Evolutionary conservation across 352 stramenopile genomes (phyloP).

Genomic region (Phytopythium delawarense): DNA sequence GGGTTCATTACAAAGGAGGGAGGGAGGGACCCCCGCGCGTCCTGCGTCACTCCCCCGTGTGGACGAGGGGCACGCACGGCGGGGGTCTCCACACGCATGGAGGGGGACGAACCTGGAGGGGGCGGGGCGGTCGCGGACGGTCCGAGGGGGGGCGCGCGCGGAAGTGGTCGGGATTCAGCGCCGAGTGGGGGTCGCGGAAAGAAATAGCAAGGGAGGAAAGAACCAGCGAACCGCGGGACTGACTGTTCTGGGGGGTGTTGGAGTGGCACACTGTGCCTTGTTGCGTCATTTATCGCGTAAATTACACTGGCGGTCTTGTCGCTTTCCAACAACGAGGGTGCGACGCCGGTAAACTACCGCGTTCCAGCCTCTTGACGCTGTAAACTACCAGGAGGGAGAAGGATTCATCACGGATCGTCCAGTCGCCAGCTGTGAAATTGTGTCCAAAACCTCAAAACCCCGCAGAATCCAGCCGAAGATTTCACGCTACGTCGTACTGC

Average conservation of each 20-base stretch:
- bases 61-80: too few species aligned
- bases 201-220: not conserved
- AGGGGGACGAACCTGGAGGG: too few species aligned
- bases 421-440: not conserved
- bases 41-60: too few species aligned
- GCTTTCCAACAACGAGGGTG: not conserved
- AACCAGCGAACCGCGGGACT: not conserved
- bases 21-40: too few species aligned
- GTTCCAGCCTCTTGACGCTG: not conserved
- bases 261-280: not conserved
- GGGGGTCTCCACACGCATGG: too few species aligned
- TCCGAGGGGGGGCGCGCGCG: not conserved
- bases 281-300: constrained; percentile 1
- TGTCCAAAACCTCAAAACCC: not conserved
- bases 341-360: constrained; percentile 1
- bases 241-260: not conserved
- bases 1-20: too few species aligned
- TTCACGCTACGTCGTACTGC: too few species aligned
- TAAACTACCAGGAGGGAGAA: too few species aligned
- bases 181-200: constrained; percentile 1
- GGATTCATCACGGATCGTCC: not conserved
- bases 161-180: not conserved
- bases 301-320: not conserved
- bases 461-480: not conserved
- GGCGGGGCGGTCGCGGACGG: not conserved